Evolutionary conservation across 2,329 filamentous ascomycete species (phyloP), one percentile per base, ranked within the genome.

Genomic region (Emergomyces orientalis): DNA sequence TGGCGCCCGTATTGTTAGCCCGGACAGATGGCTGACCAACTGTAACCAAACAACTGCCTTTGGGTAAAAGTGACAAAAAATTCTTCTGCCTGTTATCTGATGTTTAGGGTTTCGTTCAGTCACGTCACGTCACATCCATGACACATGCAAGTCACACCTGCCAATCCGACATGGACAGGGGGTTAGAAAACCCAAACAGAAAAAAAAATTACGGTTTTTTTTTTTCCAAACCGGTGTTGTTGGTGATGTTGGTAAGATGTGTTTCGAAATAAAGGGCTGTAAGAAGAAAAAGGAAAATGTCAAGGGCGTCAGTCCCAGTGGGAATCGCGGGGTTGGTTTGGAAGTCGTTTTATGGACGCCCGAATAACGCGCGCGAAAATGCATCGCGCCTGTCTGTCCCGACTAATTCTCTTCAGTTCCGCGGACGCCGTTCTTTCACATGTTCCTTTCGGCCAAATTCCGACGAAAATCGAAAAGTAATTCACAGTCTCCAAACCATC

Each of bases 91-190:
- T 22, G 4, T 25, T n/a, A 6, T 51, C 2, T 5, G 27, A 27
- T 3, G 22, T 45, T 32, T 30, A 32, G 13, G 14, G 25, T 52
- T 52, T 32, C 5, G 49, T 32, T 25, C 25, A 1, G 25, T 58
- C 56, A 43, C 56, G 34, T 59, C 56, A 59, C 56, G 56, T 59
- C 56, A 59, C 56, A 59, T 43, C 32, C 55, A 58, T 22, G 22
- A 27, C 56, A 47, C 56, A 59, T 59, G 41, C 56, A 47, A 59
- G 56, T 47, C 37, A 59, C 22, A 47, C 22, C 19, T 37, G 56
- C 56, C 37, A 43, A 32, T 32, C n/a, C 39, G 27, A 59, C 41
- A 41, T 27, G 49, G 49, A 52, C 49, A 14, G 25, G 49, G 49
- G 49, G 8, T 19, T 13, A 6, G 3, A 17, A 27, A 30, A 27